Conservation (phyloP, 1,284 basidiomycete genomes). For the Malassezia restricta region DNA sequence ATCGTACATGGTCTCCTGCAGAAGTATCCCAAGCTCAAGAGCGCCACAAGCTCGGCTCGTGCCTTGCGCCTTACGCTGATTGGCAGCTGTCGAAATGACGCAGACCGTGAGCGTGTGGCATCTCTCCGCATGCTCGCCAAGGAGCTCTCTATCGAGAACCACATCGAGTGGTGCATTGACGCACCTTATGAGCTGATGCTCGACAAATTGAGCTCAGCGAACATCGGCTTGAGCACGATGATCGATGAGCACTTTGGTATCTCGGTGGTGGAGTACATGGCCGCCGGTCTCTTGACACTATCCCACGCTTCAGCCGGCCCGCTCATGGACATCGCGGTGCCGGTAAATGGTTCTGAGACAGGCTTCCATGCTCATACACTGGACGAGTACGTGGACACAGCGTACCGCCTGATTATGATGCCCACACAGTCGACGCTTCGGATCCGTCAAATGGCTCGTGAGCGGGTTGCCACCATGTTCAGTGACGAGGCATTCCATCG, state of each 20-base stretch:
- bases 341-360: conserved; percentile 59
- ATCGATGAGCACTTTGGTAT: conserved; percentile 98
- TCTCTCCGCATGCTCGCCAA: conserved; percentile 55
- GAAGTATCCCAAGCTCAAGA: conserved; percentile 32
- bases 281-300: conserved; percentile 81
- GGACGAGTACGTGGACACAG: conserved; percentile 59
- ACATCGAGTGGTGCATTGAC: conserved; percentile 71
- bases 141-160: conserved; percentile 56
- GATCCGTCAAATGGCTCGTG: conserved; percentile 53
- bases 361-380: conserved; percentile 70
- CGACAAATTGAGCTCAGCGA: conserved; percentile 58
- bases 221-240: conserved; percentile 89
- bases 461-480: conserved; percentile 33
- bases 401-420: conserved; percentile 59
- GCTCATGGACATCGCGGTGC: conserved; percentile 72
- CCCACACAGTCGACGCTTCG: conserved; percentile 52
- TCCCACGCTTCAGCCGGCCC: conserved; percentile 89
- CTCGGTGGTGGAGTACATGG: conserved; percentile 92
- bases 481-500: conserved; percentile 3
- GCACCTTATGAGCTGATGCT: conserved; percentile 65
- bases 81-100: conserved; percentile 68
- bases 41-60: not conserved
- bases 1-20: conserved; percentile 59
- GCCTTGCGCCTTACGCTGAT: conserved; percentile 54
- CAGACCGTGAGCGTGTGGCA: conserved; percentile 62